Conservation (phyloP, 2,329 filamentous ascomycete species). For the Phymatotrichopsis omnivora region DNA sequence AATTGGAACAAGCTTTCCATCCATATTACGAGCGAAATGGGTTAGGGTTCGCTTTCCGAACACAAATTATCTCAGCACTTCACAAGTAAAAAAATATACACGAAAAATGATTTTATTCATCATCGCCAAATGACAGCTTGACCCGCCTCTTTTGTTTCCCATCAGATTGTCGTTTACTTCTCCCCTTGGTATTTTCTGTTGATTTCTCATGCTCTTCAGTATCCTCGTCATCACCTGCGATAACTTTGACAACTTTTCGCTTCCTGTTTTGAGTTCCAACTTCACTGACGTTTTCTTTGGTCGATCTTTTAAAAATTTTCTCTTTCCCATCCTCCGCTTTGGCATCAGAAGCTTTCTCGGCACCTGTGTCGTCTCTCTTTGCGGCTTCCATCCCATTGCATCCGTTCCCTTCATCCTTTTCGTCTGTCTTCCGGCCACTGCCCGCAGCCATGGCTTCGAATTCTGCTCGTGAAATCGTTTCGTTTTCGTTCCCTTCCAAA, state of each 20-base stretch:
- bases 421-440: constrained; percentile 31
- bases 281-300: constrained; percentile 34
- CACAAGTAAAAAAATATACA: too few relatives aligned
- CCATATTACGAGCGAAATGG: too few relatives aligned
- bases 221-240: constrained; percentile 37
- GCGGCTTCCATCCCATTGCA: constrained; percentile 28
- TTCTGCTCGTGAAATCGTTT: constrained; percentile 46
- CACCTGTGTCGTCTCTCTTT: constrained; percentile 29
- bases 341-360: constrained; percentile 23
- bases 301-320: constrained; percentile 1
- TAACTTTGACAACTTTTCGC: constrained; percentile 45
- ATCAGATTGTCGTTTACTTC: constrained; percentile 30
- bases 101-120: constrained; percentile 37
- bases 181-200: constrained; percentile 6
- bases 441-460: constrained; percentile 38
- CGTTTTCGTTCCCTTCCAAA: constrained; percentile 61
- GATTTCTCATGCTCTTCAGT: constrained; percentile 22
- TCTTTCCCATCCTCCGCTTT: constrained; percentile 10
- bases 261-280: constrained; percentile 43
- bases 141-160: constrained; percentile 37
- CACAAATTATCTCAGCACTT: too few relatives aligned
- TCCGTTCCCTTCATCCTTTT: constrained; percentile 17
- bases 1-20: too few relatives aligned
- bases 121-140: constrained; percentile 57
- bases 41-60: too few relatives aligned